Evolutionary conservation across 2,329 filamentous ascomycete genomes (phyloP), one percentile per base, ranked within the genome.

Genomic region (Epichloe gansuensis): DNA sequence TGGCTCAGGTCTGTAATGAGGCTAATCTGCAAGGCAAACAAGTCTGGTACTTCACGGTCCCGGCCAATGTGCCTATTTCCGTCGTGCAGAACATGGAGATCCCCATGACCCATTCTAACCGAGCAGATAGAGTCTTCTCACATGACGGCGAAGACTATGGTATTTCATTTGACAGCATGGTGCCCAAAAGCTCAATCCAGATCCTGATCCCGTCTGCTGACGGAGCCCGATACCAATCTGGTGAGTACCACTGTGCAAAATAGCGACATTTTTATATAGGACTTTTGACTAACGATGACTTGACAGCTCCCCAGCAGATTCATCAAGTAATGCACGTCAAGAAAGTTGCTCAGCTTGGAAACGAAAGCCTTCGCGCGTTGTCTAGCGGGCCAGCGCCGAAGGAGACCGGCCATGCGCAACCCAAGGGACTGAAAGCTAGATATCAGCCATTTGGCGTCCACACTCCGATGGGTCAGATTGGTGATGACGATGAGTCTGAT

Each of bases 31-130:
- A 81, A 52, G 83, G 83, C 56, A 89, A 88, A 71, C 82, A 90
- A 64, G 73, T 90, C 54, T 91, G 86, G 86, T 87, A 89, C 65
- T 88, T 91, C 60, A 87, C 83, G 9, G 82, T 84, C 3, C 86
- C 86, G 2, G 77, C 81, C 5, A 80, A 80, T 11, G 70, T 89
- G 3, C 81, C 85, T n/a, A 75, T 90, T 53, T 80, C 78, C 11
- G 74, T 84, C 1, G 69, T 90, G 46, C 78, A 82, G 62, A 75
- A 83, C 57, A 71, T 88, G 55, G 76, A 82, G 39, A 76, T 88
- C 43, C 75, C 75, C 9, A 63, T 80, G 60, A 76, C 81, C 53
- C 73, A 77, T 50, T 74, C 76, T 2, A 69, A 75, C 54, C 69
- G 73, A 2, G 75, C 75, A 5, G 72, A 77, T 38, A 60, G 76